phyloP scores from a whole-genome alignment of 768 basidiomycete species.

The Nevesoporus exiguus region DNA sequence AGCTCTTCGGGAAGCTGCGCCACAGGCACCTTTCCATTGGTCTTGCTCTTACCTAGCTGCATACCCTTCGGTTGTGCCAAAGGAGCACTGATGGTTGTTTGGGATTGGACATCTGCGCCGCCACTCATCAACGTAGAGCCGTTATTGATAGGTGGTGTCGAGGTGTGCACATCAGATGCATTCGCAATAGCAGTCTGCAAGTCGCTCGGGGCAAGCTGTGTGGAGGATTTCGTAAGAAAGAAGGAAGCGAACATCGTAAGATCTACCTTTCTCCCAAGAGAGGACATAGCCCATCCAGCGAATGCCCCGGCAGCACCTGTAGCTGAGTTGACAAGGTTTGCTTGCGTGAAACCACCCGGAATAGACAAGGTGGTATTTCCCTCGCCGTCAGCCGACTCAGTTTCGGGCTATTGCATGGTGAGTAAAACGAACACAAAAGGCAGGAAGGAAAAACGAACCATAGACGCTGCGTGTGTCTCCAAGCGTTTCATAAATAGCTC shows the following conservation, averaged over 20 bases:
- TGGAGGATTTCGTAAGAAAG: neutral
- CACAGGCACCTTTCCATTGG: no score
- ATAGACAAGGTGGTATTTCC: slow-evolving; percentile 24
- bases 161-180: no score
- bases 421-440: neutral
- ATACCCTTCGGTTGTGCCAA: no score
- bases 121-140: no score
- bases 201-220: slow-evolving; percentile 67
- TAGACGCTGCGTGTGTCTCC: slow-evolving; percentile 70
- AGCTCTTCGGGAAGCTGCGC: slow-evolving; percentile 3
- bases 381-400: slow-evolving; percentile 41
- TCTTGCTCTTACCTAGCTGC: no score
- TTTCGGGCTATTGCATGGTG: slow-evolving; percentile 48
- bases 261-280: slow-evolving; percentile 74
- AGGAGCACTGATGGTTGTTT: no score
- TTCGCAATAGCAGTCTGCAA: slow-evolving; percentile 24
- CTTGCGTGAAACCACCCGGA: slow-evolving; percentile 27
- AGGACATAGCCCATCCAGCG: slow-evolving; percentile 96
- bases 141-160: no score
- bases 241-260: neutral
- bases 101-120: no score
- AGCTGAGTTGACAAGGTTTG: slow-evolving; percentile 71
- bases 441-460: slow-evolving; percentile 52
- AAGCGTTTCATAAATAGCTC: slow-evolving; percentile 83
- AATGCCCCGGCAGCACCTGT: slow-evolving; percentile 89